phyloP scores from a whole-genome alignment of 352 stramenopile species.

The Pythium monospermum region DNA sequence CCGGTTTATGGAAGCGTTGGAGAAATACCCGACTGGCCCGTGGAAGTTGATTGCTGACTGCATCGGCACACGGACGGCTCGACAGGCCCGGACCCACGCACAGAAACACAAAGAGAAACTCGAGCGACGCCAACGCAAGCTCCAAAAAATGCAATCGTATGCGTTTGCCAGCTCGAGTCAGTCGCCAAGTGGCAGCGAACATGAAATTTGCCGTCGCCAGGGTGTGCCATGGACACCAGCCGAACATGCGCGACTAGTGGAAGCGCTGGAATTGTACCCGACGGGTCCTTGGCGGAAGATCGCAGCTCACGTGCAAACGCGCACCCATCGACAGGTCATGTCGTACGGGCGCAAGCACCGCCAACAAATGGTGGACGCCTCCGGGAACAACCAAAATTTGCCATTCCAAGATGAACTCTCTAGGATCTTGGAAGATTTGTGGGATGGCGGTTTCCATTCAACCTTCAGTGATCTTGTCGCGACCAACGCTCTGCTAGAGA shows the following conservation, averaged over 20 bases:
- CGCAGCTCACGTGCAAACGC: conserved; percentile 35
- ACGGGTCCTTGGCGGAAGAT: conserved; percentile 43
- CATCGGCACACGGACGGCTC: conserved; percentile 15
- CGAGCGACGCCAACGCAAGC: conserved; percentile 6
- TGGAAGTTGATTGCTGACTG: background rate
- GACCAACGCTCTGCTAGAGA: too few relatives aligned
- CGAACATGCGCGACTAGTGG: conserved; percentile 44
- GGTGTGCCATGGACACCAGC: conserved; percentile 32
- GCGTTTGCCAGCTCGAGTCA: too few relatives aligned
- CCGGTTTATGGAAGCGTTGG: conserved; percentile 14
- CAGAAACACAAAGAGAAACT: conserved; percentile 18
- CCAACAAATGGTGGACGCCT: conserved; percentile 49
- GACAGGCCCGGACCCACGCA: conserved; percentile 10
- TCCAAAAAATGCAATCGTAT: conserved; percentile 9
- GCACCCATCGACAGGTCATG: conserved; percentile 44
- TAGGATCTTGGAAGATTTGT: too few relatives aligned
- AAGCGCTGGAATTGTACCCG: conserved; percentile 42
- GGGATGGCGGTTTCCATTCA: too few relatives aligned
- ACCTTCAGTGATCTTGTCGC: too few relatives aligned
- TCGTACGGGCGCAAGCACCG: conserved; percentile 58
- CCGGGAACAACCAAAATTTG: too few relatives aligned
- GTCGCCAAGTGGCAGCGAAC: background rate
- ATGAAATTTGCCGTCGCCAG: background rate
- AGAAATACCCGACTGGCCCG: background rate
- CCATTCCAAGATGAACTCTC: too few relatives aligned